Evolutionary conservation across 805 yeast genomes (phyloP).

Genomic region (Wickerhamiella brachini): DNA sequence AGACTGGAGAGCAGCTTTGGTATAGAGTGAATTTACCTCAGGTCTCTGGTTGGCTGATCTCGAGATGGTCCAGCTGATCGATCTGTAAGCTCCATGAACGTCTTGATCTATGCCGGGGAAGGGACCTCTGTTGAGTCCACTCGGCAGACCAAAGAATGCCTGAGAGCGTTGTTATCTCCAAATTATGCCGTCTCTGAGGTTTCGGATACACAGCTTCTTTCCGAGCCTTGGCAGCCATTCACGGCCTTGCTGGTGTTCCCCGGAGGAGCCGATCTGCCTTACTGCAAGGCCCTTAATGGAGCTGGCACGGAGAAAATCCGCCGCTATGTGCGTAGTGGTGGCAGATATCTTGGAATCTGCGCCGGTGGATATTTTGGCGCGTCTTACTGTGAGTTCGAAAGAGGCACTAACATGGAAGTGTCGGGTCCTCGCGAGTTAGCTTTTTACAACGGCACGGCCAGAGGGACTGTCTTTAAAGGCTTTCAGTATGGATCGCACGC

Average conservation of each 20-base stretch:
- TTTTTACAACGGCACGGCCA: slow-evolving; percentile 68
- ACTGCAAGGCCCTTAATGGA: slow-evolving; percentile 61
- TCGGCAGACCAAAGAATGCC: slow-evolving; percentile 65
- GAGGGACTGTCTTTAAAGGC: slow-evolving; percentile 74
- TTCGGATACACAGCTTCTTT: slow-evolving; percentile 42
- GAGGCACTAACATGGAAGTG: slow-evolving; percentile 62
- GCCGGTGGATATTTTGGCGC: slow-evolving; percentile 91
- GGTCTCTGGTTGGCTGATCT: too few species aligned
- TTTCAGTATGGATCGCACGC: slow-evolving; percentile 62
- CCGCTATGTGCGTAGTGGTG: slow-evolving; percentile 64
- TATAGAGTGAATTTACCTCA: too few species aligned
- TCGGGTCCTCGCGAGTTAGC: slow-evolving; percentile 71
- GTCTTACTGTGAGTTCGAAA: slow-evolving; percentile 67
- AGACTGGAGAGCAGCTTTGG: too few species aligned
- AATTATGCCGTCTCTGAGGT: slow-evolving; percentile 74
- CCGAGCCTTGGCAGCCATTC: slow-evolving; percentile 81
- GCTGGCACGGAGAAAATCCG: slow-evolving; percentile 45
- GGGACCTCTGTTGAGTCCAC: slow-evolving; percentile 85
- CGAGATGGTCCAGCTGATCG: too few species aligned
- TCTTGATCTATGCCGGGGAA: slow-evolving; percentile 57
- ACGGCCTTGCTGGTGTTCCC: slow-evolving; percentile 77
- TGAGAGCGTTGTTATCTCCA: slow-evolving; percentile 66
- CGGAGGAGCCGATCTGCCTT: slow-evolving; percentile 94
- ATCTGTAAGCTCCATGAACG: slow-evolving; percentile 38
- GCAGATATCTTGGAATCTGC: slow-evolving; percentile 75